Percentiles rank a stretch among this genome's conserved stretches.
Evolutionary conservation across 225 moss, liverwort and hornwort genomes (phyloP).

Genomic region (Polytrichum formosum): DNA sequence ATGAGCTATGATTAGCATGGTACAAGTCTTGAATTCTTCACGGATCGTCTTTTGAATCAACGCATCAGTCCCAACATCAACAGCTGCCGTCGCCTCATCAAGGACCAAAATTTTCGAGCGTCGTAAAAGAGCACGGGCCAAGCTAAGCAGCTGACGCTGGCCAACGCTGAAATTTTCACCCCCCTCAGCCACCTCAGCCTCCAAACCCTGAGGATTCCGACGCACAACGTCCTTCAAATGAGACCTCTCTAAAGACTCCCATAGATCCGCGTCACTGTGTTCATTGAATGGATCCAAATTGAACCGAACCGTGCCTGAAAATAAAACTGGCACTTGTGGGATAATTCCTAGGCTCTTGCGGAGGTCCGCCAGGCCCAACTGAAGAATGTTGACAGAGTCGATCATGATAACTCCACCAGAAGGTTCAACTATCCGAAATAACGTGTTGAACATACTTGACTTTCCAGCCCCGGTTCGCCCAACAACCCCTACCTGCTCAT

Average conservation of each 20-base stretch:
- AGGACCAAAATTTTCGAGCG: slow-evolving; percentile 69
- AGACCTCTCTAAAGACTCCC: slow-evolving; percentile 74
- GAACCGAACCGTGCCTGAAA: slow-evolving; percentile 74
- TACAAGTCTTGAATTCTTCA: slow-evolving; percentile 71
- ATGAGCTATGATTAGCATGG: slow-evolving; percentile 81
- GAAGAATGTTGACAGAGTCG: slow-evolving; percentile 50
- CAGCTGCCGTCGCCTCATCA: slow-evolving; percentile 83
- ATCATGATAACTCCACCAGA: slow-evolving; percentile 61
- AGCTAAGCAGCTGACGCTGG: slow-evolving; percentile 73
- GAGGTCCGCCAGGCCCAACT: slow-evolving; percentile 59
- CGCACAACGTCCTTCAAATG: slow-evolving; percentile 70
- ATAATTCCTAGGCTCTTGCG: slow-evolving; percentile 65
- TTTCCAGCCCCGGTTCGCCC: slow-evolving; percentile 84
- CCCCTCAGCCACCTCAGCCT: slow-evolving; percentile 67
- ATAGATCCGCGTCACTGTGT: slow-evolving; percentile 64
- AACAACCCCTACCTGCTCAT: slow-evolving; percentile 70
- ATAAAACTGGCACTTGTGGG: slow-evolving; percentile 67
- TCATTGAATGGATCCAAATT: slow-evolving; percentile 76
- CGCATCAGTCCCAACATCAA: slow-evolving; percentile 74
- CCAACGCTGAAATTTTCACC: slow-evolving; percentile 86
- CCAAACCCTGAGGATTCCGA: slow-evolving; percentile 49
- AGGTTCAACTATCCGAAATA: slow-evolving; percentile 71
- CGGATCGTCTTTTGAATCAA: slow-evolving; percentile 79
- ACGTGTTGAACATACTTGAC: slow-evolving; percentile 69
- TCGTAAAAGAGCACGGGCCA: slow-evolving; percentile 70